A percentile compares a stretch with the other conserved stretches of the same genome.
Evolutionary conservation across 2,329 filamentous ascomycete genomes (phyloP).

Genomic region (Hypoxylon sp.): DNA sequence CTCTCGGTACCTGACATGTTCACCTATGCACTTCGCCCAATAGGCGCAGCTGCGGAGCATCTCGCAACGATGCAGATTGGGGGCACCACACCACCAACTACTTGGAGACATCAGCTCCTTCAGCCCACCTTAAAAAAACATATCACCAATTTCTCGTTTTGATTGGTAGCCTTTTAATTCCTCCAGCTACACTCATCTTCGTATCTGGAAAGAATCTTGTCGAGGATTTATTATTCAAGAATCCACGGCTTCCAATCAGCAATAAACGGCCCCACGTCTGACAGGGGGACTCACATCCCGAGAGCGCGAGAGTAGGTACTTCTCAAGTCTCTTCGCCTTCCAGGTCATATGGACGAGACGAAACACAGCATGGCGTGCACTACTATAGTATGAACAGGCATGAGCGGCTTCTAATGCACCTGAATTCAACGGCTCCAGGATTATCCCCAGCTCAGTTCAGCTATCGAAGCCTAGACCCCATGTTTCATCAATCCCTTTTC

Average conservation of each 20-base stretch:
- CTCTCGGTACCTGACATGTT: slow-evolving; percentile 24
- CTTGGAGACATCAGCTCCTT: slow-evolving; percentile 43
- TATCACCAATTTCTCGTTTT: slow-evolving; percentile 29
- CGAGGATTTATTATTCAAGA: slow-evolving; percentile 30
- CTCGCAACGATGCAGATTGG: slow-evolving; percentile 34
- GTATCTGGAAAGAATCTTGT: slow-evolving; percentile 30
- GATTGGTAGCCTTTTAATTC: slow-evolving; percentile 46
- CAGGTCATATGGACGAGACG: slow-evolving; percentile 22
- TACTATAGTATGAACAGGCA: slow-evolving; percentile 12
- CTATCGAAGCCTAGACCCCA: slow-evolving; percentile 39
- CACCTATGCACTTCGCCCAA: slow-evolving; percentile 20
- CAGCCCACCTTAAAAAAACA: slow-evolving; percentile 37
- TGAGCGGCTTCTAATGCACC: slow-evolving; percentile 10
- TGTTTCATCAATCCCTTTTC: slow-evolving; percentile 45
- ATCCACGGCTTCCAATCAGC: slow-evolving; percentile 31
- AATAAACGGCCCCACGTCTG: slow-evolving; percentile 23
- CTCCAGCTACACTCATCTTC: slow-evolving; percentile 41
- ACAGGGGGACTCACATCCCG: slow-evolving; percentile 22
- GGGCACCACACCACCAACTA: slow-evolving; percentile 34
- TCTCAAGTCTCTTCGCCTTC: slow-evolving; percentile 12
- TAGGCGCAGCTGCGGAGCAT: slow-evolving; percentile 18
- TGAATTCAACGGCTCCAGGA: slow-evolving; percentile 19
- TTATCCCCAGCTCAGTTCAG: slow-evolving; percentile 22
- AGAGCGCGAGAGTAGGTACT: slow-evolving; percentile 11
- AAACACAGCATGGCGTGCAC: slow-evolving; percentile 16